Evolutionary conservation across 2,329 filamentous ascomycete genomes (phyloP).

Genomic region (Colletotrichum lentis): DNA sequence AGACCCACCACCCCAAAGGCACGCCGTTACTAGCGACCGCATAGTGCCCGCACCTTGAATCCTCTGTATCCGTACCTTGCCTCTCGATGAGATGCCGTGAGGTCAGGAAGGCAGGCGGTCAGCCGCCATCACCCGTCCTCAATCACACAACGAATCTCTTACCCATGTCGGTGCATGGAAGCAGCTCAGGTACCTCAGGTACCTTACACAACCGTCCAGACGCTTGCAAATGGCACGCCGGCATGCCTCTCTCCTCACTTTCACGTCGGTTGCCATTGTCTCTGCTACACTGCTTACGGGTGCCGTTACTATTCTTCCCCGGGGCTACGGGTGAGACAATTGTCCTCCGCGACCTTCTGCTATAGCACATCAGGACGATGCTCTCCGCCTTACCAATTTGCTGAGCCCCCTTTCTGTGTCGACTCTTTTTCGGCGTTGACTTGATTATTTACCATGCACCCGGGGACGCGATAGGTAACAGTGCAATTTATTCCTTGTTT

Average conservation of each 20-base stretch:
- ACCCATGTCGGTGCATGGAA: constrained; percentile 33
- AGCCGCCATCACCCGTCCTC: constrained; percentile 25
- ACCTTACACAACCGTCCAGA: constrained; percentile 35
- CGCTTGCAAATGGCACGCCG: constrained; percentile 16
- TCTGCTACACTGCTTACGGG: constrained; percentile 25
- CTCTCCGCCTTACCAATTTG: neutral
- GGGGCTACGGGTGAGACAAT: constrained; percentile 14
- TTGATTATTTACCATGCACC: constrained; percentile 10
- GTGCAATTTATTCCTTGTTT: constrained; percentile 19
- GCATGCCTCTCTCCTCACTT: neutral
- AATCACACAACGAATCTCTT: constrained; percentile 2
- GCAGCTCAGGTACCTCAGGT: constrained; percentile 24
- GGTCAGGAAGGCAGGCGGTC: constrained; percentile 17
- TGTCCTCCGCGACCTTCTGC: constrained; percentile 1
- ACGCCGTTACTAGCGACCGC: constrained; percentile 3
- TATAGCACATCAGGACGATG: constrained; percentile 15
- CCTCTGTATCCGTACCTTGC: constrained; percentile 12
- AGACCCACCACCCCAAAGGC: neutral
- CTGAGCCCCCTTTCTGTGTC: constrained; percentile 22
- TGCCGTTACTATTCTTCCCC: constrained; percentile 15
- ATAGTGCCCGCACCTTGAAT: constrained; percentile 1
- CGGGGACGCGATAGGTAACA: constrained; percentile 2
- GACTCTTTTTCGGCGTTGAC: neutral
- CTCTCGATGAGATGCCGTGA: constrained; percentile 11
- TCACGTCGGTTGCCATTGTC: constrained; percentile 23